These are phyloP conservation scores for Penicillium sp. DNA, from an alignment of 2,329 filamentous ascomycete genomes.

Conservation along the genomic window DNA sequence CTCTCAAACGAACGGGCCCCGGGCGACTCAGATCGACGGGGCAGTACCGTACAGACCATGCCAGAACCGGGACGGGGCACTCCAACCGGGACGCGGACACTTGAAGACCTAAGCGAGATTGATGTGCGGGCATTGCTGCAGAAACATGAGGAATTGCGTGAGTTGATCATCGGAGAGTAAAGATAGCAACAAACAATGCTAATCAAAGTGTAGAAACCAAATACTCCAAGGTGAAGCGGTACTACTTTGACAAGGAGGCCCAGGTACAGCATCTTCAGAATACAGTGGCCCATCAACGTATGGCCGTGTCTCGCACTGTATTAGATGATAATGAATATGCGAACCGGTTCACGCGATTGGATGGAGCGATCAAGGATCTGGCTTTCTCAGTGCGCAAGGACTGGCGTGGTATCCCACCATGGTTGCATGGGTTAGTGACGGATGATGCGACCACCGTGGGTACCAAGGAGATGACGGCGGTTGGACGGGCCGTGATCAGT, in stretches of 20 bases:
- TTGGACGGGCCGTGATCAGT: slow-evolving; percentile 86
- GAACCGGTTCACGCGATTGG: slow-evolving; percentile 85
- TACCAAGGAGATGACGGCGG: slow-evolving; percentile 97
- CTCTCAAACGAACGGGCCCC: slow-evolving; percentile 22
- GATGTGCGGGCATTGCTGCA: slow-evolving; percentile 53
- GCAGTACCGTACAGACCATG: slow-evolving; percentile 33
- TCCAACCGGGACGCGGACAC: slow-evolving; percentile 47
- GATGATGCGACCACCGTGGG: slow-evolving; percentile 83
- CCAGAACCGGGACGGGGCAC: slow-evolving; percentile 55
- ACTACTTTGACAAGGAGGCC: slow-evolving; percentile 90
- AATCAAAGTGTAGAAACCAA: slow-evolving; percentile 71
- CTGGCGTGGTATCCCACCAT: slow-evolving; percentile 81
- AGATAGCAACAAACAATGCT: background rate
- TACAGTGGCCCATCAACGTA: slow-evolving; percentile 92
- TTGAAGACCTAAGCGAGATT: slow-evolving; percentile 46
- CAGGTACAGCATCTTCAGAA: slow-evolving; percentile 96
- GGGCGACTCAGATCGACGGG: slow-evolving; percentile 31
- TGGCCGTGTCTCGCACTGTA: slow-evolving; percentile 91
- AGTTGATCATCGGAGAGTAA: slow-evolving; percentile 21
- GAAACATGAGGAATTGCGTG: slow-evolving; percentile 56
- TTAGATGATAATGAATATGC: slow-evolving; percentile 95
- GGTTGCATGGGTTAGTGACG: slow-evolving; percentile 81
- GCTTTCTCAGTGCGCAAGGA: slow-evolving; percentile 96
- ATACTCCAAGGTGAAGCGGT: slow-evolving; percentile 97
- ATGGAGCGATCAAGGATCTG: slow-evolving; percentile 92